Evolutionary conservation across 2,329 filamentous ascomycete species (phyloP), one percentile per base, ranked within the genome.

Genomic region (Diaporthe australafricana): DNA sequence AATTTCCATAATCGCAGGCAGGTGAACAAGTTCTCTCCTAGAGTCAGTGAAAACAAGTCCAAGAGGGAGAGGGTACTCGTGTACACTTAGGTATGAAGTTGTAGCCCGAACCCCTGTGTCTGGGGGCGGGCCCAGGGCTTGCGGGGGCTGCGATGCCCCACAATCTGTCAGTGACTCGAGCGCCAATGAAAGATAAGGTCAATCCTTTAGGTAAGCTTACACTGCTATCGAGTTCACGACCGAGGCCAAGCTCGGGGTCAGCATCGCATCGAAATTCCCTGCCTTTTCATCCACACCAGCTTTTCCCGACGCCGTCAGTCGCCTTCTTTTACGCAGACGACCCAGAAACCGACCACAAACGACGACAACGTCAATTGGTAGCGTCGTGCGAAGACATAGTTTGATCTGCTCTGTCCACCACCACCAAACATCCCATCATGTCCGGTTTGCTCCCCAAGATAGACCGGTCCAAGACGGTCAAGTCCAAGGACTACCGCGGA

Each of bases 401-500:
- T 22, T 9, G 5, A 22, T 47, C 27, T 12, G 12, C 25, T 55
- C 42, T 11, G n/a, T 12, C 32, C 50, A 35, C 30, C 57, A 22
- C 14, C 40, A 22, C 57, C 66, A 35, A 42, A 1, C 55, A 52
- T 30, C 30, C n/a, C 42, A 70, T 32, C 65, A 73, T 73, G 72
- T 65, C 72, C 16, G 70, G 72, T 52, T 35, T 72, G 6, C 52
- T 72, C 30, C 70, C 70, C 38, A 72, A 70, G 72, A 62, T 89
- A 75, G 87, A 89, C 78, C 87, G 85, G 83, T 84, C 83, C 76
- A 90, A 90, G 83, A 89, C 84, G 76, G 88, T 87, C 72, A 84
- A 83, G 80, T 90, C 88, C 72, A 85, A 83, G 77, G 83, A 88
- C 82, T 90, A 90, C 78, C 85, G 85, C 75, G 89, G 90, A 71